Base-by-base conservation (phyloP, 2,329 filamentous ascomycete genomes). In the Sporothrix variecibatus region DNA sequence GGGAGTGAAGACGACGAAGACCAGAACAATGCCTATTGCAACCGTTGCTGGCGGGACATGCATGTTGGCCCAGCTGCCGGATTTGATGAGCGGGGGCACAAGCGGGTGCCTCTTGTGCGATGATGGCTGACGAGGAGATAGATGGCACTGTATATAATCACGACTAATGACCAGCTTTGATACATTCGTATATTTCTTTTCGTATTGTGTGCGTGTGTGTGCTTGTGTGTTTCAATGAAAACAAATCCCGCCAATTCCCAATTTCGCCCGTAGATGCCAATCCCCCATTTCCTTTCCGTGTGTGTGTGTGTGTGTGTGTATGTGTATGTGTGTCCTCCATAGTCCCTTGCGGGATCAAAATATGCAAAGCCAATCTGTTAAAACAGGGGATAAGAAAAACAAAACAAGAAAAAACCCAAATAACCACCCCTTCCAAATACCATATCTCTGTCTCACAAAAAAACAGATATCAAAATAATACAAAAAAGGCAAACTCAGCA, bases 1-100 rank as follows among this genome's bases (percentile, higher is more conserved):
- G 28, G 15, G 11, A 49, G 56, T n/a, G 62, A 26, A 20, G 51
- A 23, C 11, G 49, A 46, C 1, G 31, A 40, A 11, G 23, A 34
- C 51, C 49, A 72, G n/a, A 73, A 72, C 72, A 75, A 74, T 34
- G 84, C 94, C 56, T 97, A 95, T 80, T 97, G 94, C 80, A 85
- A 86, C 28, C 84, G 88, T 20, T 97, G 94, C 84, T 97, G 94
- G 94, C 87, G 86, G 75, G 93, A 95, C 79, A 94, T 94, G 81
- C 94, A 97, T 79, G 84, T 89, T 46, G 91, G 92, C 0, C 89
- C 90, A 0, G 85, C 86, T 62, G 93, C 92, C 0, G 90, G 89
- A 0, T 91, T 88, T 67, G 93, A 95, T 74, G 92, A 94, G 81
- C 85, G 87, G 74, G 87, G 85, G 0, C 94, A 97, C 79, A 86